A percentile compares a stretch with the other conserved stretches of the same genome.
These are phyloP conservation scores for Cystofilobasidium macerans DNA, from an alignment of 768 basidiomycete genomes.

Conservation along the genomic window DNA sequence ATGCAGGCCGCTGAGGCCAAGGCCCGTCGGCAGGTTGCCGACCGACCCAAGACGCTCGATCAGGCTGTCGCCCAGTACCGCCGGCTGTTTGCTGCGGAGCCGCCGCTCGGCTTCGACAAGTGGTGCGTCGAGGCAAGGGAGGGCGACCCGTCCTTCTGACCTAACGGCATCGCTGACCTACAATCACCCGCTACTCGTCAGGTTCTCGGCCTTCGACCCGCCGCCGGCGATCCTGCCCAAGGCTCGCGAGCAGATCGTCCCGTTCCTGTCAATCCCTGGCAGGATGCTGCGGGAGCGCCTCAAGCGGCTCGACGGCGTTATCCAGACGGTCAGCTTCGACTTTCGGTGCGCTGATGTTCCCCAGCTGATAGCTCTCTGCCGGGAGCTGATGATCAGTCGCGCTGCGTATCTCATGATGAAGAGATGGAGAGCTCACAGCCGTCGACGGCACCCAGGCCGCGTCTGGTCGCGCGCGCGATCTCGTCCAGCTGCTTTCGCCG, in stretches of 20 bases:
- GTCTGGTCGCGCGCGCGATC: not conserved
- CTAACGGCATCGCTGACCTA: no score
- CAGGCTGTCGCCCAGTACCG: constrained; percentile 6
- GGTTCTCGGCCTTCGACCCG: constrained; percentile 17
- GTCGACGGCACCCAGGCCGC: not conserved
- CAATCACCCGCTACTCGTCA: not conserved
- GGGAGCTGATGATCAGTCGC: not conserved
- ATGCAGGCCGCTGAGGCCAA: not conserved
- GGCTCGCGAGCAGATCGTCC: constrained; percentile 17
- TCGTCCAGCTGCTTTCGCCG: constrained; percentile 10
- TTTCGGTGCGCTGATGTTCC: constrained; percentile 1
- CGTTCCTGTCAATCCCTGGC: constrained; percentile 18
- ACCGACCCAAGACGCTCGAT: not conserved
- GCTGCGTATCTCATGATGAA: not conserved
- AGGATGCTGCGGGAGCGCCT: constrained; percentile 7
- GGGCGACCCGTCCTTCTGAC: not conserved
- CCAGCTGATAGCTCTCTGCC: not conserved
- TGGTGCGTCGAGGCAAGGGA: constrained; percentile 7
- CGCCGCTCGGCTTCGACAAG: constrained; percentile 20
- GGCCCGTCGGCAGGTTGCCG: not conserved
- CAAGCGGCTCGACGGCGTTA: constrained; percentile 3
- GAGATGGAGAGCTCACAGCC: constrained; percentile 12
- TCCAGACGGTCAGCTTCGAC: constrained; percentile 16
- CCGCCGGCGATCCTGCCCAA: constrained; percentile 4
- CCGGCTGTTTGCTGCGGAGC: constrained; percentile 11